Evolutionary conservation across 805 yeast genomes (phyloP).

Genomic region (Tetrapisispora arboricola): DNA sequence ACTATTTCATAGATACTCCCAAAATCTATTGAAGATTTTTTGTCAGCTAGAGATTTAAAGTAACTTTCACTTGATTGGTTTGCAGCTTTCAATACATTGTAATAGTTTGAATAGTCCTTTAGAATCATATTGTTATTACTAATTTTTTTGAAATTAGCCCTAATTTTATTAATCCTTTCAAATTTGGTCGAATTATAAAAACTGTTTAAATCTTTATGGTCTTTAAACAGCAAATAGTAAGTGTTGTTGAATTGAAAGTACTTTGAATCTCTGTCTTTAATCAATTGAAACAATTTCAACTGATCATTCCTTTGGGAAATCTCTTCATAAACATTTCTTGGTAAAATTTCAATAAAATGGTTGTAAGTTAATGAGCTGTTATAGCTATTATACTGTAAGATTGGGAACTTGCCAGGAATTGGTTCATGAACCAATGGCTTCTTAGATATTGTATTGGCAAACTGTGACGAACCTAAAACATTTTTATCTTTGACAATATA

Average conservation of each 20-base stretch:
- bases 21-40: too few species aligned
- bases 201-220: slow-evolving; percentile 8
- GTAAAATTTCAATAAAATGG: slow-evolving; percentile 15
- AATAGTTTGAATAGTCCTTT: slow-evolving; percentile 2
- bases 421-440: too few species aligned
- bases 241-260: slow-evolving; percentile 24
- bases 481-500: not conserved
- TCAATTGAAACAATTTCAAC: slow-evolving; percentile 7
- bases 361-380: slow-evolving; percentile 15
- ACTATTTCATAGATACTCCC: not conserved
- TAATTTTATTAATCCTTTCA: slow-evolving; percentile 13
- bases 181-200: slow-evolving; percentile 10
- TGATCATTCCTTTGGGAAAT: not conserved
- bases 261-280: slow-evolving; percentile 21
- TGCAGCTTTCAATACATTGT: slow-evolving; percentile 14
- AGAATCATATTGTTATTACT: not conserved
- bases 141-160: slow-evolving; percentile 11
- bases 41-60: too few species aligned
- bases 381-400: slow-evolving; percentile 10
- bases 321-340: slow-evolving; percentile 5
- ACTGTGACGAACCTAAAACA: not conserved
- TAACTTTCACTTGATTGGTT: slow-evolving; percentile 13
- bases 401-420: too few species aligned
- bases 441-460: not conserved
- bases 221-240: slow-evolving; percentile 18